Percentiles rank a stretch among this genome's conserved stretches.
Evolutionary conservation across 805 yeast genomes (phyloP).

Genomic region (Cyberlindnera saturnus): DNA sequence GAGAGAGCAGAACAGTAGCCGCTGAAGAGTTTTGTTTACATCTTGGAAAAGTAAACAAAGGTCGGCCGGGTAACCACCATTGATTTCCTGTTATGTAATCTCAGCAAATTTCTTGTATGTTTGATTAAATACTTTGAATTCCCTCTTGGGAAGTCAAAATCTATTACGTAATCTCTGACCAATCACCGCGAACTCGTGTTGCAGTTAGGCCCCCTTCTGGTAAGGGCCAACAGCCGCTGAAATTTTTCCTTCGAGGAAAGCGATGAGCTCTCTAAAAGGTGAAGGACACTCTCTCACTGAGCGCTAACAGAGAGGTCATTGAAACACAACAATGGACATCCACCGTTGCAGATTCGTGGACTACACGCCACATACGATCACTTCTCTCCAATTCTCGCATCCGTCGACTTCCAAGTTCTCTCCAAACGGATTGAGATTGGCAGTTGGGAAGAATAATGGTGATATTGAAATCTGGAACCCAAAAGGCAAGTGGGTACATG

Average conservation of each 20-base stretch:
- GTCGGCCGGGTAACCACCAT: slow-evolving; percentile 7
- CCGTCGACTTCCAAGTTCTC: slow-evolving; percentile 40
- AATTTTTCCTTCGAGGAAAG: slow-evolving; percentile 1
- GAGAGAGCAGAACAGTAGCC: not conserved
- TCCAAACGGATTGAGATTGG: slow-evolving; percentile 61
- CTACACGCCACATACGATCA: slow-evolving; percentile 76
- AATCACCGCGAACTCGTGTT: not conserved
- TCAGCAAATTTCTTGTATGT: too few species aligned
- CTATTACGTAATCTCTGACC: not conserved
- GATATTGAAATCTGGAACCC: slow-evolving; percentile 97
- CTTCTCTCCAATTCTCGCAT: slow-evolving; percentile 75
- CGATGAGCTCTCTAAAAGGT: slow-evolving; percentile 8
- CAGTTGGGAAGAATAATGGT: slow-evolving; percentile 91
- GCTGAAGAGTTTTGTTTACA: not conserved
- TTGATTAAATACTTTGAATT: too few species aligned
- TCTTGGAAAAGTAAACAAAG: not conserved
- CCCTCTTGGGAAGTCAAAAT: too few species aligned
- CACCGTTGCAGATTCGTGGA: slow-evolving; percentile 93
- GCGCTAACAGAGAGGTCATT: not conserved
- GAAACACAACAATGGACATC: slow-evolving; percentile 24
- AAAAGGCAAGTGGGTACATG: slow-evolving; percentile 74
- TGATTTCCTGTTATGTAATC: too few species aligned
- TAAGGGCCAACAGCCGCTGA: not conserved
- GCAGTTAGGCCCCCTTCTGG: not conserved
- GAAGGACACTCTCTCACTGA: too few species aligned